Evolutionary conservation across 2,329 filamentous ascomycete genomes (phyloP).

Genomic region (Pseudopithomyces maydicus): DNA sequence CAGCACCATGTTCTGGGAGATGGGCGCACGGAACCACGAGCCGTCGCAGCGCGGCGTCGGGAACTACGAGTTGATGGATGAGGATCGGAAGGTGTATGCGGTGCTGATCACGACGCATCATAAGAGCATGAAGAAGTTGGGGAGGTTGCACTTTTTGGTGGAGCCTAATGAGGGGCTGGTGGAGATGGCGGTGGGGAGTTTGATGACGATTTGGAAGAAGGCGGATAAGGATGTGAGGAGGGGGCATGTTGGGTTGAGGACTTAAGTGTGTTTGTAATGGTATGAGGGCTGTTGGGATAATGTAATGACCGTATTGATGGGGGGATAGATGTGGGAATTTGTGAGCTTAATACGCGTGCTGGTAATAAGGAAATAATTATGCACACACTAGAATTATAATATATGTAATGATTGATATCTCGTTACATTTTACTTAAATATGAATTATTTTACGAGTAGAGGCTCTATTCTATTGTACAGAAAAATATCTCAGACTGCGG

Average conservation of each 20-base stretch:
- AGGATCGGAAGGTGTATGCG: not conserved
- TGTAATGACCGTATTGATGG: too few relatives aligned
- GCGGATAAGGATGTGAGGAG: not conserved
- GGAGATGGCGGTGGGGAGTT: not conserved
- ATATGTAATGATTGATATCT: too few relatives aligned
- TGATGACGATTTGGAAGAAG: slow-evolving; percentile 6
- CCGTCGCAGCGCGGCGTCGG: not conserved
- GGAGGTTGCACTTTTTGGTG: slow-evolving; percentile 2
- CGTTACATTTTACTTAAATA: too few relatives aligned
- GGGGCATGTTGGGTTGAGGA: not conserved
- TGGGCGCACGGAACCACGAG: not conserved
- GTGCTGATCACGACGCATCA: not conserved
- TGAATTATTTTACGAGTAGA: too few relatives aligned
- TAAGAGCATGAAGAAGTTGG: slow-evolving; percentile 3
- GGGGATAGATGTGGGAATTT: too few relatives aligned
- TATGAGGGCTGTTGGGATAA: not conserved
- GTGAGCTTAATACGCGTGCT: too few relatives aligned
- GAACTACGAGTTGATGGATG: not conserved
- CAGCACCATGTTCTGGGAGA: not conserved
- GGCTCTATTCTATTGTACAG: too few relatives aligned
- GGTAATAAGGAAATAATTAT: too few relatives aligned
- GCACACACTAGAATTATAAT: too few relatives aligned
- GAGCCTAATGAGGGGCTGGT: not conserved
- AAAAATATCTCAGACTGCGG: too few relatives aligned
- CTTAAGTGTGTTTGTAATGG: not conserved